Conservation (phyloP, 495 filamentous ascomycete species). For the Aspergillus ostianus region DNA sequence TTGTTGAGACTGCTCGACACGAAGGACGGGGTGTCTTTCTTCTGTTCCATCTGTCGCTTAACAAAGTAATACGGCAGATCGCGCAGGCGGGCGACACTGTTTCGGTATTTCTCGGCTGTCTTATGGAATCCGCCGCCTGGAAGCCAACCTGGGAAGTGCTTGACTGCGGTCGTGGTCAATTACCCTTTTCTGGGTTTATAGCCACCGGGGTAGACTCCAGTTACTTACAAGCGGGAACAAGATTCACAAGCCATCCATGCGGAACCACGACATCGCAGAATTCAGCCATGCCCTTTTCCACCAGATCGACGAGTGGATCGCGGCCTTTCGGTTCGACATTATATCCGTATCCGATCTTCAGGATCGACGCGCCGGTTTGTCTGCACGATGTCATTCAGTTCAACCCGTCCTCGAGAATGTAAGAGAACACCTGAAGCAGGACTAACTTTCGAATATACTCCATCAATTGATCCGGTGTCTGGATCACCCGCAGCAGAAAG, state of each 20-base stretch:
- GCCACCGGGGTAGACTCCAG: no score
- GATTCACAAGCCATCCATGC: slow-evolving; percentile 46
- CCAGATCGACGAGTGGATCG: slow-evolving; percentile 45
- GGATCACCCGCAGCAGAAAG: slow-evolving; percentile 41
- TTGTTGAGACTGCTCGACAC: slow-evolving; percentile 29
- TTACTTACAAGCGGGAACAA: slow-evolving; percentile 34
- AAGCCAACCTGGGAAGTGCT: slow-evolving; percentile 44
- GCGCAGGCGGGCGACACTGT: slow-evolving; percentile 18
- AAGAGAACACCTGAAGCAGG: no score
- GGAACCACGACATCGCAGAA: slow-evolving; percentile 43
- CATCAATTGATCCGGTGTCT: slow-evolving; percentile 32
- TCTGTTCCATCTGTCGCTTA: slow-evolving; percentile 35
- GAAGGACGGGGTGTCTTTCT: slow-evolving; percentile 31
- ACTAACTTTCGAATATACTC: slow-evolving; percentile 43
- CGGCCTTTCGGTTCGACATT: slow-evolving; percentile 36
- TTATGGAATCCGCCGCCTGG: slow-evolving; percentile 46
- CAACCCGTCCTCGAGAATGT: no score
- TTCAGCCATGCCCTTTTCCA: slow-evolving; percentile 39
- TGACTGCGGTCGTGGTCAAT: slow-evolving; percentile 22
- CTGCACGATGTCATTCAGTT: no score
- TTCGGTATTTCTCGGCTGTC: slow-evolving; percentile 33
- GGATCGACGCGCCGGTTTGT: slow-evolving; percentile 43
- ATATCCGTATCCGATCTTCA: slow-evolving; percentile 53
- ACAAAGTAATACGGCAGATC: slow-evolving; percentile 42
- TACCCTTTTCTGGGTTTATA: no score